phyloP scores from a whole-genome alignment of 805 yeast species.

The Kodamaea leandrae region DNA sequence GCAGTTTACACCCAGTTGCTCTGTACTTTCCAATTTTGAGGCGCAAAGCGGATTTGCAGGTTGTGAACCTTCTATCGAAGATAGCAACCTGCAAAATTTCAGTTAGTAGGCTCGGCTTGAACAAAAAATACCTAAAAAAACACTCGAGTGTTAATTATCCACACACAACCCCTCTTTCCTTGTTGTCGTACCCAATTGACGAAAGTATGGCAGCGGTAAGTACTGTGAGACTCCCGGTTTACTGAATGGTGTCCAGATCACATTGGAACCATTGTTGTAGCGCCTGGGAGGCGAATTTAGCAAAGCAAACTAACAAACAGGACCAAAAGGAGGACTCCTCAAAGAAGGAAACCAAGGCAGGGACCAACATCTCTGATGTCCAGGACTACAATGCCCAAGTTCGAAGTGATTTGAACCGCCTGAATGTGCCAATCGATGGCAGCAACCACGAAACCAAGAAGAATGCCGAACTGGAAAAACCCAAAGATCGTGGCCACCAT shows the following conservation, averaged over 20 bases:
- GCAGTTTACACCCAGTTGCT: too few species aligned
- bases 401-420: constrained; percentile 7
- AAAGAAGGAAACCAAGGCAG: constrained; percentile 1
- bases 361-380: constrained; percentile 10
- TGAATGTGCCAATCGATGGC: constrained; percentile 2
- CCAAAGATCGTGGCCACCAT: not conserved
- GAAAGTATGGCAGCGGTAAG: not conserved
- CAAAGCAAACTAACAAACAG: not conserved
- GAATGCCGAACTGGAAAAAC: not conserved
- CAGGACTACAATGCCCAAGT: constrained; percentile 14
- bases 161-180: not conserved
- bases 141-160: too few species aligned
- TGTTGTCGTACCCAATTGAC: not conserved
- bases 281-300: too few species aligned
- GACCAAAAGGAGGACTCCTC: not conserved
- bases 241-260: not conserved
- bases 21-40: too few species aligned
- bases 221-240: too few species aligned
- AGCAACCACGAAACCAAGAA: constrained; percentile 3
- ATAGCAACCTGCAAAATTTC: not conserved
- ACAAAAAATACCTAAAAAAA: not conserved
- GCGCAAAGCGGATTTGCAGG: too few species aligned
- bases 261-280: not conserved
- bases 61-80: not conserved
- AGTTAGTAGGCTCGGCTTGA: too few species aligned